phyloP scores from a whole-genome alignment of 306 rosid species.

The Trifolium repens region DNA sequence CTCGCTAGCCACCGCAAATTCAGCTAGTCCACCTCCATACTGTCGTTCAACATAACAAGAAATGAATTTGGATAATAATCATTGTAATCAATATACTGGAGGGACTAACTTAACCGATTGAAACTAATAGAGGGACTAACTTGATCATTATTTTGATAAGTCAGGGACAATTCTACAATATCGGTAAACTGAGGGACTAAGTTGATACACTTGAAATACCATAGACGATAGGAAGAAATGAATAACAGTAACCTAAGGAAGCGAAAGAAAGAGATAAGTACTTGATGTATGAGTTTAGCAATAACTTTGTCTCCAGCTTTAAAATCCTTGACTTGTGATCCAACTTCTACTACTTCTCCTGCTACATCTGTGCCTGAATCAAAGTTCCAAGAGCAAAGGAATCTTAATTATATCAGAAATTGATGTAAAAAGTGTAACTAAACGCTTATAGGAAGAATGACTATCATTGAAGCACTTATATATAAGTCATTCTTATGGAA shows the following conservation, averaged over 20 bases:
- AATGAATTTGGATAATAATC: not conserved
- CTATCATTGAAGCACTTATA: not conserved
- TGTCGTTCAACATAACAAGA: conserved; percentile 41
- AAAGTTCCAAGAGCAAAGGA: not conserved
- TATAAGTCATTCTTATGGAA: not conserved
- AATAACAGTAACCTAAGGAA: not conserved
- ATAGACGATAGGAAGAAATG: not conserved
- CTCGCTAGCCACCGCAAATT: conserved; percentile 53
- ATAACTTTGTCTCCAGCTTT: conserved; percentile 72
- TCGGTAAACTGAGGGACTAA: not conserved
- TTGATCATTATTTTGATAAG: not conserved
- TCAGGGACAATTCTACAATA: not conserved
- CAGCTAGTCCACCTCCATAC: conserved; percentile 78
- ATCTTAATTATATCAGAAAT: no score
- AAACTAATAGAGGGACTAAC: not conserved
- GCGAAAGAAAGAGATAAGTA: conserved; percentile 38
- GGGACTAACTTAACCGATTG: not conserved
- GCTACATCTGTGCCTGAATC: conserved; percentile 65
- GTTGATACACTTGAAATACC: not conserved
- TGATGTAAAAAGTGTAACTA: not conserved
- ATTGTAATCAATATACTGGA: not conserved
- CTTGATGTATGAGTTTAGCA: conserved; percentile 47
- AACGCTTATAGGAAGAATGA: not conserved
- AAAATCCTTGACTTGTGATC: conserved; percentile 57
- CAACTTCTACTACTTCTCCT: conserved; percentile 67